Base-by-base conservation (phyloP, 805 yeast species). In the Ogataea trehalophila region DNA sequence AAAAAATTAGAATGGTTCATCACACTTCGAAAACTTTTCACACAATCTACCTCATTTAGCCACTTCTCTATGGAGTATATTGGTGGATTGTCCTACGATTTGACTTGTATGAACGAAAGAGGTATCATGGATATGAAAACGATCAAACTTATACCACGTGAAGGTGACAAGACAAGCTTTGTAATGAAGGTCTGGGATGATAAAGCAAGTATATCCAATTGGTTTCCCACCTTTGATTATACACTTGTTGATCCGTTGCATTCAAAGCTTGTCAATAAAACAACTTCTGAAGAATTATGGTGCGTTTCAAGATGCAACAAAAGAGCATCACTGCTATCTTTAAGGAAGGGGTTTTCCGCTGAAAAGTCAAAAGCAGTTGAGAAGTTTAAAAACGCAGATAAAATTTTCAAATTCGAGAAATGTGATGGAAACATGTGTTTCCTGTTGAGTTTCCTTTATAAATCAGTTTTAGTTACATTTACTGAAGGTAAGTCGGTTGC, bases 231-330 rank as follows among this genome's bases (percentile, higher is more conserved):
- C 1, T 53, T 59, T 42, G 67, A 63, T 41, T 61, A 46, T 43
- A 35, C 45, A 1, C 36, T 62, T 8, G 56, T 62, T 4, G 38
- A 45, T 4, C 48, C 64, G 1, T 31, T 51, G 1, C 38, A 45
- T 20, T 41, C 57, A 4, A 57, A 49, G 17, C 43, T 49, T 33
- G 57, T 57, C 7, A 56, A 53, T 39, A 47, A 53, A 16, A 43
- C 51, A 2, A 47, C 62, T 8, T 50, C 57, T 3, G 49, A 62
- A 31, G 68, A 65, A 42, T 40, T 66, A 4, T 66, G 70, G 70
- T 51, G 59, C 34, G 43, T 57, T n/a, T 62, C 65, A 1, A 57
- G 65, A 15, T 43, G 51, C 17, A 65, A 52, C 7, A 45, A 47
- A 16, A 54, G 54, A 8, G 61, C 62, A 8, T 46, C 66, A 8